These are phyloP conservation scores for Sextonia rubra DNA, from an alignment of 164 flowering plant genomes.

Conservation along the genomic window DNA sequence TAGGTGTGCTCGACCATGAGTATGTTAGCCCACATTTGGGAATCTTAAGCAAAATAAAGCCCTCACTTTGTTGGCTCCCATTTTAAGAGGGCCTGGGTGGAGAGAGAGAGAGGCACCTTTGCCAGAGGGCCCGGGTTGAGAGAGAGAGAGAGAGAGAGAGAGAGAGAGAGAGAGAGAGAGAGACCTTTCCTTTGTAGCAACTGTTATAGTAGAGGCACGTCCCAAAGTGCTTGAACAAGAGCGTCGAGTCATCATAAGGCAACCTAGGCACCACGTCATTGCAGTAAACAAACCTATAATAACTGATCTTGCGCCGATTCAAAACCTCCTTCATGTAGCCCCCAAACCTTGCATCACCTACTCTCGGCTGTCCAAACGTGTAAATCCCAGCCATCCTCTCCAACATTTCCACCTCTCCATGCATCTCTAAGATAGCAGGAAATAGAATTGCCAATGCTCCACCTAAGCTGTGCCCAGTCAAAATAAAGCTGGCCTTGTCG, in stretches of 20 bases:
- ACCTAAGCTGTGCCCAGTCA: slow-evolving; percentile 90
- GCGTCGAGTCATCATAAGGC: slow-evolving; percentile 55
- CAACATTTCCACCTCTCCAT: slow-evolving; percentile 53
- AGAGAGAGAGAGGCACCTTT: too few species aligned
- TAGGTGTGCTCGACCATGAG: too few species aligned
- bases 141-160: too few species aligned
- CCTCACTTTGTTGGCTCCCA: too few species aligned
- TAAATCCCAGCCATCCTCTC: slow-evolving; percentile 63
- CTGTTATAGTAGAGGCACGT: slow-evolving; percentile 57
- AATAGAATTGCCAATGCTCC: slow-evolving; percentile 76
- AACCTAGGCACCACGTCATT: slow-evolving; percentile 79
- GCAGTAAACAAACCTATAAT: slow-evolving; percentile 60
- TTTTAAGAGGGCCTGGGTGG: too few species aligned
- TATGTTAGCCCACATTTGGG: too few species aligned
- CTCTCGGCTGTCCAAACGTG: slow-evolving; percentile 88
- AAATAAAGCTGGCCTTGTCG: slow-evolving; percentile 37
- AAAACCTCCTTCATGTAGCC: slow-evolving; percentile 46
- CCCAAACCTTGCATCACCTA: slow-evolving; percentile 59
- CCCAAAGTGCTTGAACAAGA: slow-evolving; percentile 71
- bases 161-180: neutral
- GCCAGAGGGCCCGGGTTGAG: too few species aligned
- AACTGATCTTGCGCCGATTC: slow-evolving; percentile 29
- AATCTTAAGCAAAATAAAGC: too few species aligned
- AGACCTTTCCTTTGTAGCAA: slow-evolving; percentile 60
- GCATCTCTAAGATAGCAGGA: slow-evolving; percentile 38